These are phyloP conservation scores for Akanthomyces muscarius DNA, from an alignment of 2,329 filamentous ascomycete genomes.

Conservation along the genomic window DNA sequence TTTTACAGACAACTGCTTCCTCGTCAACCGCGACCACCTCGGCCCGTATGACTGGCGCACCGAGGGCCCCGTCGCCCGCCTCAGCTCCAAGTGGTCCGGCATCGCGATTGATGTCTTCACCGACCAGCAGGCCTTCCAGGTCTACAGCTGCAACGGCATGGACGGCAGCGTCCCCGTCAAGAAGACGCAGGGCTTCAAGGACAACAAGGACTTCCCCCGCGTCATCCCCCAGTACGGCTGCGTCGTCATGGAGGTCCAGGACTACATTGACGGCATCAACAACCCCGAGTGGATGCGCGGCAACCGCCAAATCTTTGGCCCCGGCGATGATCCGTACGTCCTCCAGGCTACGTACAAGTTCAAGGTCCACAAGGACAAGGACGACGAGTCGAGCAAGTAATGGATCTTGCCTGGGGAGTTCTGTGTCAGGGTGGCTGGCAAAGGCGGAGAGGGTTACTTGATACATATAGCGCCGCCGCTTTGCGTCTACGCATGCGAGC, in stretches of 20 bases:
- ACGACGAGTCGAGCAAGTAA: background rate
- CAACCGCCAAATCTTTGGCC: constrained; percentile 55
- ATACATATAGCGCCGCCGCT: background rate
- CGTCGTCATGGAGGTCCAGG: constrained; percentile 85
- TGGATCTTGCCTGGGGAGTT: background rate
- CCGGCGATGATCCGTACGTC: constrained; percentile 57
- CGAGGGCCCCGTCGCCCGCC: constrained; percentile 56
- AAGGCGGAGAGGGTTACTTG: background rate
- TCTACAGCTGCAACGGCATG: constrained; percentile 78
- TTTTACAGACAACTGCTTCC: constrained; percentile 59
- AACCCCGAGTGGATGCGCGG: constrained; percentile 79
- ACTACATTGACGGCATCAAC: constrained; percentile 93
- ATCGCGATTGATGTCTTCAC: constrained; percentile 78
- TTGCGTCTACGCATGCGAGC: background rate
- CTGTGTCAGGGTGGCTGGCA: background rate
- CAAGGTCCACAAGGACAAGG: constrained; percentile 39
- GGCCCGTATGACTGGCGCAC: constrained; percentile 61
- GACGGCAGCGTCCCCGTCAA: constrained; percentile 69
- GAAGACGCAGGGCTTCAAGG: constrained; percentile 61
- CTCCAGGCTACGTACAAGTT: constrained; percentile 60
- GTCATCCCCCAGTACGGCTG: constrained; percentile 75
- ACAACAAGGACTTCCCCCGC: constrained; percentile 51
- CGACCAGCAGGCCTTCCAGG: constrained; percentile 83
- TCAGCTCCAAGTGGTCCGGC: constrained; percentile 72
- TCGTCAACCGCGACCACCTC: constrained; percentile 58